Percentiles rank a stretch among this genome's conserved stretches.
These are phyloP conservation scores for Osmanthus fragrans DNA, from an alignment of 257 asterid genomes.

Conservation along the genomic window DNA sequence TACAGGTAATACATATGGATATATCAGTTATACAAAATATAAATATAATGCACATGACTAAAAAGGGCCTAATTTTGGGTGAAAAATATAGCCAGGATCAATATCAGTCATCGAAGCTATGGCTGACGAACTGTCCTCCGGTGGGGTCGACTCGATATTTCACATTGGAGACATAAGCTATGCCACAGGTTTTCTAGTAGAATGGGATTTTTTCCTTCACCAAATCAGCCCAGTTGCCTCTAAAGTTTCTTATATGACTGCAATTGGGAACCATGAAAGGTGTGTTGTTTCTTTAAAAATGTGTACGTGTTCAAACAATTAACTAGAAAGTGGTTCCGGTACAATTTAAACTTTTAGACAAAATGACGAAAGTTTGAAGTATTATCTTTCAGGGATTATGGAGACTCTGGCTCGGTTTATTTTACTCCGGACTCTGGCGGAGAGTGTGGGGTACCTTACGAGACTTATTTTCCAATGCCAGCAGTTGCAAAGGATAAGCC, in stretches of 20 bases:
- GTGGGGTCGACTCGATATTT: conserved; percentile 64
- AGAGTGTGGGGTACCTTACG: conserved; percentile 91
- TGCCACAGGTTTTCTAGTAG: conserved; percentile 84
- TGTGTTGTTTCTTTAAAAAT: conserved; percentile 6
- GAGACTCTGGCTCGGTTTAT: conserved; percentile 62
- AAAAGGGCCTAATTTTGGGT: neutral
- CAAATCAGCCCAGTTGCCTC: conserved; percentile 74
- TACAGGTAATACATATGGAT: conserved; percentile 49
- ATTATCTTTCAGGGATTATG: conserved; percentile 55
- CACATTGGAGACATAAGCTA: conserved; percentile 96
- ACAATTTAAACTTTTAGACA: neutral
- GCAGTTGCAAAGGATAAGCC: conserved; percentile 70
- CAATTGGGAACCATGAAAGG: conserved; percentile 95
- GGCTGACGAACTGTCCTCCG: conserved; percentile 43
- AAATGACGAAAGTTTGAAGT: neutral
- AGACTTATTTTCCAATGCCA: conserved; percentile 91
- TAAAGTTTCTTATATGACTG: conserved; percentile 74
- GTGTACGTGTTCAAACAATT: no score
- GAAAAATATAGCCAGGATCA: conserved; percentile 64
- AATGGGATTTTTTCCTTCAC: conserved; percentile 88
- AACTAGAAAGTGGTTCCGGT: neutral
- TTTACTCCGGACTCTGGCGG: conserved; percentile 79
- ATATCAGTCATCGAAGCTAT: conserved; percentile 62
- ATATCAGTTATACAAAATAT: neutral
- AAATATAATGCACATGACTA: neutral